Evolutionary conservation across 2,329 filamentous ascomycete genomes (phyloP), one percentile per base, ranked within the genome.

Genomic region (Alternaria dauci): DNA sequence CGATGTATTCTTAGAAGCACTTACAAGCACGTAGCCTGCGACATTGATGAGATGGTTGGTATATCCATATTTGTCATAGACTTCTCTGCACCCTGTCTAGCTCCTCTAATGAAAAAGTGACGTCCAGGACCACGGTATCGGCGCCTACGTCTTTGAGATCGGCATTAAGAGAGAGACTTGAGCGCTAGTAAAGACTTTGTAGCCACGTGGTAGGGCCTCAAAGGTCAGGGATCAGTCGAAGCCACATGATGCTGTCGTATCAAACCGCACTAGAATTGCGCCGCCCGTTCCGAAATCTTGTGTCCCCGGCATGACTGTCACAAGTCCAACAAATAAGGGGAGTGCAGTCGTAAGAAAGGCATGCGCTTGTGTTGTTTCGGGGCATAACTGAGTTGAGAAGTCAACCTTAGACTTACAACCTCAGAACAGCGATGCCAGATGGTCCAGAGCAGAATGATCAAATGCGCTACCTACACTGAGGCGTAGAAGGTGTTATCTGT

Each of bases 101-200:
- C 16, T 76, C 67, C 0, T 70, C 55, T 2, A 79, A 63, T 0
- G 75, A 58, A 14, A 75, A 74, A 18, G 78, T 80, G n/a, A 83
- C 79, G 55, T 84, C 81, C 4, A 83, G 73, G 8, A 71, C 68
- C 14, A 80, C 59, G 0, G 74, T 73, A 20, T 75, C 73, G 16
- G 80, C 78, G 25, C 79, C 78, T 5, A 68, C 65, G 2, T 73
- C 61, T 55, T 75, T 71, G n/a, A 82, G 66, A 41, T 75, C 69
- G 16, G 67, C 51, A 23, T 82, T 69, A 52, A 77, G 74, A 2
- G 76, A 62, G 1, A 75, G 70, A 56, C 75, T 79, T 83, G 82
- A 8, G 81, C 78, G 9, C 81, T 79, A n/a, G 82, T 83, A 50
- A 86, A 79, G 56, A 85, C 83, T 41, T 72, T 76, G 65, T 86